These are phyloP conservation scores for Scheffersomyces amazonensis DNA, from an alignment of 805 yeast species.

Conservation along the genomic window DNA sequence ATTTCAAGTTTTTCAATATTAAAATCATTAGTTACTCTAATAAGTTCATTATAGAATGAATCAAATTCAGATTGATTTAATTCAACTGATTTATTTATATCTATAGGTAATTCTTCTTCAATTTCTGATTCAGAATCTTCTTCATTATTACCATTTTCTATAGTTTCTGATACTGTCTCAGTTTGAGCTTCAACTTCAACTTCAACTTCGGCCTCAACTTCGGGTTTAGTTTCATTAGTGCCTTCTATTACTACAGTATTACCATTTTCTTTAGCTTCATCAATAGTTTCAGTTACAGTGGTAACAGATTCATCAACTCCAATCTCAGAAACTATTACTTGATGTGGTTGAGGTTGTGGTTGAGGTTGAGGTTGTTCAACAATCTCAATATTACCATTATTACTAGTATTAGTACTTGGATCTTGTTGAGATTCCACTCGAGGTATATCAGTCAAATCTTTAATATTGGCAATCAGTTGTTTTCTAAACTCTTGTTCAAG, in stretches of 20 bases:
- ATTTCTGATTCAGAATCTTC: slow-evolving; percentile 38
- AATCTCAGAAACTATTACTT: too few relatives aligned
- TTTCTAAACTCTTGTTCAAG: slow-evolving; percentile 20
- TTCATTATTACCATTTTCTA: slow-evolving; percentile 2
- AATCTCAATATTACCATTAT: not conserved
- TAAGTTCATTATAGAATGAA: slow-evolving; percentile 23
- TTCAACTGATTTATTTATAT: slow-evolving; percentile 3
- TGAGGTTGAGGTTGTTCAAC: not conserved
- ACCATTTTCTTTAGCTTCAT: not conserved
- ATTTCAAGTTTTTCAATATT: slow-evolving; percentile 37
- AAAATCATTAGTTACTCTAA: slow-evolving; percentile 28
- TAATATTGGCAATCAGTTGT: slow-evolving; percentile 1
- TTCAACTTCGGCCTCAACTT: slow-evolving; percentile 7
- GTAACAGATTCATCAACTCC: too few relatives aligned
- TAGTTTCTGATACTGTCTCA: not conserved
- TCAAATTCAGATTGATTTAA: slow-evolving; percentile 3
- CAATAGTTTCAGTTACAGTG: not conserved
- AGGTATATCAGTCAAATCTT: not conserved
- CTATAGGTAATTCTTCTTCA: slow-evolving; percentile 30
- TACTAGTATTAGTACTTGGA: not conserved
- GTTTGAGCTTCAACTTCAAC: slow-evolving; percentile 4
- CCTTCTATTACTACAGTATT: not conserved
- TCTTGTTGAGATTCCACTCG: not conserved
- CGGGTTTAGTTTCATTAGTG: not conserved
- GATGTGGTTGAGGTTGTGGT: not conserved